Base-by-base conservation (phyloP, 371 early-diverging fungal genomes). In the Mortierella sp. region DNA sequence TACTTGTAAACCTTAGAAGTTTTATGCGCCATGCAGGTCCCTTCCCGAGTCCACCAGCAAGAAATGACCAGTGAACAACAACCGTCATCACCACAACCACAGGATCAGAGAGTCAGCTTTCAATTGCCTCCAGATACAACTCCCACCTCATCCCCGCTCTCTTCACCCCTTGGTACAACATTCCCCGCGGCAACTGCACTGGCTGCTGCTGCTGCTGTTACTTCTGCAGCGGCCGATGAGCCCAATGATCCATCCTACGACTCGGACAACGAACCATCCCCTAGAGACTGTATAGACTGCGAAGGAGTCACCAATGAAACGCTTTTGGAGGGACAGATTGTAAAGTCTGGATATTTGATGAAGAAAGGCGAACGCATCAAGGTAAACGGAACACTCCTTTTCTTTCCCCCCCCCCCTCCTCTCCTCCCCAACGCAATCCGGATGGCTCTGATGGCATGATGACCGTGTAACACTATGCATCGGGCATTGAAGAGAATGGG, bases 341-440 rank as follows among this genome's bases (percentile, higher is more conserved):
- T 91, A 28, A 84, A 86, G 61, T 74, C 86, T 23, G 93, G 91
- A 0, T 94, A 89, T 64, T 80, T 94, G 49, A 71, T 85, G 50
- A 94, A 94, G 83, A 93, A 92, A 71, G 94, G 92, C 41, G 92
- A 91, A 73, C 56, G 76, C 2, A 54, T 76, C 42, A 76, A 76
- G 76, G 76, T 76, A 67, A 52, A 43, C 3, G 12, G 1, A 42
- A 42, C 55, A 55, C 55, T 13, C 18, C 34, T 7, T 34, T 4
- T 10, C 4, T 10, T 7, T 34, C 4, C 34, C 7, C 34, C 10
- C 34, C 10, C 34, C 10, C 34, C 4, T 10, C 10, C 34, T 34
- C 34, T 34, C 34, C 4, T 10, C 10, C 34, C 10, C 34, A 7
- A 4, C 34, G 34, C 10, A 10, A 34, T 4, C 10, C 34, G 34